Evolutionary conservation across 352 stramenopile genomes (phyloP).

Genomic region (Phytophthora tubulina): DNA sequence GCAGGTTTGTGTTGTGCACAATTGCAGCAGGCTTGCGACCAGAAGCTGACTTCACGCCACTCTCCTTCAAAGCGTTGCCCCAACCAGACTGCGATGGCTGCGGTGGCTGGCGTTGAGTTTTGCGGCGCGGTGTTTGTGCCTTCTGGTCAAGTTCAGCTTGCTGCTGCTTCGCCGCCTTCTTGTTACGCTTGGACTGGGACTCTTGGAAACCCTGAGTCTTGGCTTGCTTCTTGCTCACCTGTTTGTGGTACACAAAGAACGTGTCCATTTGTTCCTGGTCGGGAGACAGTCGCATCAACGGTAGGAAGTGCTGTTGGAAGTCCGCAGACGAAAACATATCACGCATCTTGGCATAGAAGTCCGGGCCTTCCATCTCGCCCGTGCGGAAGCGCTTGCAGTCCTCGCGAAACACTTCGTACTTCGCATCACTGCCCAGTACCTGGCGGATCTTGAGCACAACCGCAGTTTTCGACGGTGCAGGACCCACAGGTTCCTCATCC

Average conservation of each 20-base stretch:
- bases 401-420: conserved; percentile 87
- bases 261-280: conserved; percentile 71
- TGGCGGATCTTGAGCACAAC: conserved; percentile 84
- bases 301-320: conserved; percentile 83
- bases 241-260: conserved; percentile 72
- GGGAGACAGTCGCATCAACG: conserved; percentile 78
- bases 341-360: conserved; percentile 81
- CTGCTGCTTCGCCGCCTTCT: conserved; percentile 41
- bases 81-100: conserved; percentile 63
- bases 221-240: conserved; percentile 50
- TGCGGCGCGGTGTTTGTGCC: conserved; percentile 15
- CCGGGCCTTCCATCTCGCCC: conserved; percentile 61
- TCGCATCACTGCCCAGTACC: conserved; percentile 77
- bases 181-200: conserved; percentile 55
- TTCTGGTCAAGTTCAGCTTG: conserved; percentile 37
- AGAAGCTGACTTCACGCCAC: conserved; percentile 43
- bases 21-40: conserved; percentile 53
- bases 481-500: conserved; percentile 41
- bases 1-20: conserved; percentile 70
- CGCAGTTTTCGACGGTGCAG: conserved; percentile 70
- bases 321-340: conserved; percentile 66
- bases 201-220: conserved; percentile 58
- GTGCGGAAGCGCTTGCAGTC: conserved; percentile 78
- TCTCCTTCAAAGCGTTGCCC: conserved; percentile 79
- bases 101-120: conserved; percentile 45